Evolutionary conservation across 2,329 filamentous ascomycete genomes (phyloP), one percentile per base, ranked within the genome.

Genomic region (Alternaria triticina): DNA sequence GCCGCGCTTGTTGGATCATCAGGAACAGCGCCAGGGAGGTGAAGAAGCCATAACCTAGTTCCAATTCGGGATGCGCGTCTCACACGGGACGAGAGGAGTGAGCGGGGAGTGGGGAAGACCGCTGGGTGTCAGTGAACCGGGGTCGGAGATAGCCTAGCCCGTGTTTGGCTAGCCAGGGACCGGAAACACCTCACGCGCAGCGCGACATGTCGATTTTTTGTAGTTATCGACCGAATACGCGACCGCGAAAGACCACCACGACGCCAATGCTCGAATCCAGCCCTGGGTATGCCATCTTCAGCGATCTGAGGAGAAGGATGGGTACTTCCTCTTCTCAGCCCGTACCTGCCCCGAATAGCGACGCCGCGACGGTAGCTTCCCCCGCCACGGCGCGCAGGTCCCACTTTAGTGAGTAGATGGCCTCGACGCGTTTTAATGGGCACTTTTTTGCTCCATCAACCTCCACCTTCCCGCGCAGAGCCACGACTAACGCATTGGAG

Each of bases 281-380:
- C 11, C 59, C 54, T 40, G 60, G 60, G 17, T 59, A 59, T 55
- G 25, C 49, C 6, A 22, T 47, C 11, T 62, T 62, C 22, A 45
- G 25, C 3, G 43, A 59, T 11, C 27, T 62, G 8, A 49, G 49
- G 44, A 20, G 10, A 17, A 54, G 30, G 49, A 70, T 71, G 69
- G 68, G 69, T 22, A 52, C 47, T 49, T 66, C 69, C 10, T 68
- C 69, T 11, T 71, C 68, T 27, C 69, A 70, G 23, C 68, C 69
- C 28, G 17, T 65, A 11, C 54, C 40, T 5, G 33, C 52, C n/a
- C 25, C 54, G 22, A 36, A 30, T 22, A 54, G 50, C 52, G 52
- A 40, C 12, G 20, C 47, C 51, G 43, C 50, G 15, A 50, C 46
- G 49, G 54, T 59, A 62, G 51, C 61, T 56, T 57, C 65, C 54